Percentiles rank a stretch among this genome's conserved stretches.
phyloP scores from a whole-genome alignment of 306 rosid species.

The Acacia melanoxylon region DNA sequence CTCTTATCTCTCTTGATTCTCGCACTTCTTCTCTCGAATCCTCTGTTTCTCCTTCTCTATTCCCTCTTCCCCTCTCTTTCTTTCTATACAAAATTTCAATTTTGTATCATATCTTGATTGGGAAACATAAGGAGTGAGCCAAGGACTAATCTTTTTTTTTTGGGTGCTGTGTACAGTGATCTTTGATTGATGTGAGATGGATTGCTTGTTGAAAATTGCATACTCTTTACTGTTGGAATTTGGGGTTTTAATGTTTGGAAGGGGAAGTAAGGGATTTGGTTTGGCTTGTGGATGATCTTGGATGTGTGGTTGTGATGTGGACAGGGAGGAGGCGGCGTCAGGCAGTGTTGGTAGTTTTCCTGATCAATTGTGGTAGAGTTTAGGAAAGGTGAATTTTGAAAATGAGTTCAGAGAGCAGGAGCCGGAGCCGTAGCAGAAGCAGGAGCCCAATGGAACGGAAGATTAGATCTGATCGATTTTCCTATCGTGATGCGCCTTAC shows the following conservation, averaged over 20 bases:
- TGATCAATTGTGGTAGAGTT: conserved; percentile 67
- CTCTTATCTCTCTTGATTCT: no score
- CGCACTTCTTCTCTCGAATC: no score
- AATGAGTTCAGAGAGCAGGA: conserved; percentile 95
- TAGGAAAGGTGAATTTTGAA: conserved; percentile 49
- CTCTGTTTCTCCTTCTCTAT: no score
- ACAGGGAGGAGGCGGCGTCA: conserved; percentile 88
- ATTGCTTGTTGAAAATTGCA: conserved; percentile 57
- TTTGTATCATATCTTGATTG: background rate
- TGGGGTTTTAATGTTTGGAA: conserved; percentile 70
- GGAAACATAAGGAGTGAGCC: conserved; percentile 50
- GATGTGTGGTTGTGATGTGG: conserved; percentile 97
- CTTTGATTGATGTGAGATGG: conserved; percentile 60
- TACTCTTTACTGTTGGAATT: conserved; percentile 58
- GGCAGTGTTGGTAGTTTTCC: conserved; percentile 68
- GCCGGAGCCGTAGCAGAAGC: conserved; percentile 94
- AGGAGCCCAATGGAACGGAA: conserved; percentile 92
- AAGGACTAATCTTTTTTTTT: conserved; percentile 38
- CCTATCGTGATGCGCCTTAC: conserved; percentile 96
- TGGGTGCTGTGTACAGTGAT: conserved; percentile 55
- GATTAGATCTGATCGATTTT: conserved; percentile 92
- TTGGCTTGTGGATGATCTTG: conserved; percentile 79
- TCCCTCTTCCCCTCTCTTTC: no score
- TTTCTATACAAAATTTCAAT: no score
- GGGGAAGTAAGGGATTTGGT: conserved; percentile 78